Base-by-base conservation (phyloP, 768 basidiomycete species). In the Russula griseocarnosa region DNA sequence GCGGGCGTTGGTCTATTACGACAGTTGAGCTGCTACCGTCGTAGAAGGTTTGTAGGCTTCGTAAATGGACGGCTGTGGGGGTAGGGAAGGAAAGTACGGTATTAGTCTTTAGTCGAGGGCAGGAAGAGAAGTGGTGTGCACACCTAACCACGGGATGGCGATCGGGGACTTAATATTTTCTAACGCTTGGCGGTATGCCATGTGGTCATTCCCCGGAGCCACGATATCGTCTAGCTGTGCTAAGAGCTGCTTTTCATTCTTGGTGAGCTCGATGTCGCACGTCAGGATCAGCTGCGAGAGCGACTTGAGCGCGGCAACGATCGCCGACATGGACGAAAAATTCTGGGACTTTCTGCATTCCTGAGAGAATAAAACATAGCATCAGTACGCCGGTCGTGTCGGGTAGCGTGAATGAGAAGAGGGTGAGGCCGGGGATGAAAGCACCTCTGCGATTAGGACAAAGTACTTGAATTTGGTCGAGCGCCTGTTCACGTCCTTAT, bases 341-440 rank as follows among this genome's bases (percentile, higher is more conserved):
- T 82, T 82, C 16, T 76, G 76, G 40, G 78, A 60, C 56, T 74
- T 75, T 22, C 74, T 73, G 64, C 80, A 82, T 71, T 80, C 80
- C 78, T 81, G 63, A 11, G 24, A 36, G 20, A 3, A 34, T 30
- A 24, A 44, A 3, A 24, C 18, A 42, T 22, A 24, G 16, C 6
- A 42, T 57, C 11, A 57, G 42, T n/a, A 57, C 18, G 10, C 20
- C 28, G 3, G 11, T 8, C 6, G 26, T 5, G 26, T n/a, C n/a
- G 28, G 42, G 18, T 10, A 10, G 13, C 30, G 9, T 6, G 20
- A 14, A 32, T n/a, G 9, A 52, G 46, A 52, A 20, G 32, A 0
- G 5, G 16, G 14, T 40, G 1, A n/a, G n/a, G n/a, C n/a, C n/a
- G 57, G 18, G 30, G 9, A 24, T 56, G 28, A 30, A 68, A 75